phyloP scores from a whole-genome alignment of 331 rosid species.

The Malus hybrid region DNA sequence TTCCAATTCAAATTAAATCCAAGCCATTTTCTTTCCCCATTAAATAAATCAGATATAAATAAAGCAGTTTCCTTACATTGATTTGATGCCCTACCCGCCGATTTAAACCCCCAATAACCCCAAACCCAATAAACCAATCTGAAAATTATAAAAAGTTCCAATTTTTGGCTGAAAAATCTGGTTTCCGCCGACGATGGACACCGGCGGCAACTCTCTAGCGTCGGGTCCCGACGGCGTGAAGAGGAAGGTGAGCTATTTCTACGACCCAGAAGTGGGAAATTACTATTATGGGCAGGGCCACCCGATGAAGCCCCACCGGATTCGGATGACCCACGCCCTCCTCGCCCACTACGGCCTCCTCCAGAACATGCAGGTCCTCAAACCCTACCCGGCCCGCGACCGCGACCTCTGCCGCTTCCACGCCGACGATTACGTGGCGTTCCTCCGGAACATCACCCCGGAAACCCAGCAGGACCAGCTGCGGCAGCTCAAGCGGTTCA shows the following conservation, averaged over 20 bases:
- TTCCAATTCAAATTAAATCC: background rate
- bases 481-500: conserved; percentile 81
- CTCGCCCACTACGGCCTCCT: conserved; percentile 92
- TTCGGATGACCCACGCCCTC: conserved; percentile 85
- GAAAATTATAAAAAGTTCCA: background rate
- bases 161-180: background rate
- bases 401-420: conserved; percentile 88
- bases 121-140: background rate
- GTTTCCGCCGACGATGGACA: conserved; percentile 36
- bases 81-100: background rate
- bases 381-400: conserved; percentile 93
- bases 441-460: conserved; percentile 79
- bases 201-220: conserved; percentile 75
- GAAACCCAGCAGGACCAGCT: conserved; percentile 94
- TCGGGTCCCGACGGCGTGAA: conserved; percentile 86
- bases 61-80: background rate
- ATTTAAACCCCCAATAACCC: background rate
- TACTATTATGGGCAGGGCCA: conserved; percentile 97
- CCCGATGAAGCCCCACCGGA: conserved; percentile 41
- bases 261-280: conserved; percentile 96
- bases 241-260: conserved; percentile 86
- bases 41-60: no score
- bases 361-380: conserved; percentile 88
- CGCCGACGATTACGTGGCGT: conserved; percentile 85
- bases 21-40: background rate